Evolutionary conservation across 1,139 yeast species (phyloP).

Genomic region (Blastobotrys illinoisensis): DNA sequence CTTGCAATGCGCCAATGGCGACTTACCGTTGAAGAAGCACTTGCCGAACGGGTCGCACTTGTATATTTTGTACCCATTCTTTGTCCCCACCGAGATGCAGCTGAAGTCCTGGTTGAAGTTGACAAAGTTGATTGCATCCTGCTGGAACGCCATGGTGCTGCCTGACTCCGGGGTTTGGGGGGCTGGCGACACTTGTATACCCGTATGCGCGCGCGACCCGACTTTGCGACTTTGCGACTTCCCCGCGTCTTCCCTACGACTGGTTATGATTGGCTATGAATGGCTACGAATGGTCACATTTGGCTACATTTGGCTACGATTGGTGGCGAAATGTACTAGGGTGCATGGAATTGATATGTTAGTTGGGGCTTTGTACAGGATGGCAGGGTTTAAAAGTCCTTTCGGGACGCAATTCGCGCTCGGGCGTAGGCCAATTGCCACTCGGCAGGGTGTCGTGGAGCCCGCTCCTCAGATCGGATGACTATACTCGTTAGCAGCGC

Average conservation of each 20-base stretch:
- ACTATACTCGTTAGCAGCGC: conserved; percentile 25
- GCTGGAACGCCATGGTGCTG: conserved; percentile 3
- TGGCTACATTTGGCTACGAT: no score
- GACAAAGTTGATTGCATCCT: conserved; percentile 44
- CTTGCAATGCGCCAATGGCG: neutral
- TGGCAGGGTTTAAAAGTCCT: neutral
- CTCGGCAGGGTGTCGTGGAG: conserved; percentile 26
- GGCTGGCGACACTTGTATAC: neutral
- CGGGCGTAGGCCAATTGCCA: conserved; percentile 28
- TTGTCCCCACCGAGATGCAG: conserved; percentile 79
- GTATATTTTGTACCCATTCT: conserved; percentile 73
- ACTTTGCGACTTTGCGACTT: neutral
- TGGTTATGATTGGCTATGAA: no score
- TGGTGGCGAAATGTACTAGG: no score
- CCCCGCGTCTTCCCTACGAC: no score
- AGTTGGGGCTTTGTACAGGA: neutral
- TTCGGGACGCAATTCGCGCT: conserved; percentile 18
- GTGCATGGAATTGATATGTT: neutral
- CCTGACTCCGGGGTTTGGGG: neutral
- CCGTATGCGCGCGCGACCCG: neutral
- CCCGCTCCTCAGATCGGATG: conserved; percentile 63
- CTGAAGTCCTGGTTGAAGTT: conserved; percentile 88
- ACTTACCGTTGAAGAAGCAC: conserved; percentile 52
- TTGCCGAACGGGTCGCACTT: conserved; percentile 88
- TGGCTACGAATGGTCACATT: no score